Conservation (phyloP, 495 filamentous ascomycete genomes). For the Lentithecium fluviatile region DNA sequence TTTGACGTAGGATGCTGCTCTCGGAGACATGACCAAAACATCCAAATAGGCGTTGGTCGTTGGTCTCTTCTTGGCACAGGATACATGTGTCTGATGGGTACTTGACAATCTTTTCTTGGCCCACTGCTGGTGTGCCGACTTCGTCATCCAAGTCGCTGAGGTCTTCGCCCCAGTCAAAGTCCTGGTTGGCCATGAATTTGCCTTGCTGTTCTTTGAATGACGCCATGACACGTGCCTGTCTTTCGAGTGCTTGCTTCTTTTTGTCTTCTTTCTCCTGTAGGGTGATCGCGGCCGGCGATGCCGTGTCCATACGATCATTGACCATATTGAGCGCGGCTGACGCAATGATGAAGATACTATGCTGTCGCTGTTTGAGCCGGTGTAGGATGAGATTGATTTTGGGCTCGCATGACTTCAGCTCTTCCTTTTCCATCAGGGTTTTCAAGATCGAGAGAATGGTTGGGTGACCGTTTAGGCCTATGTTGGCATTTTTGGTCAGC, state of each 20-base stretch:
- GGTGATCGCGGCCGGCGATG: conserved; percentile 54
- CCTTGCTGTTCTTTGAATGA: conserved; percentile 97
- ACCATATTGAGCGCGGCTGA: conserved; percentile 52
- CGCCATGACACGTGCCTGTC: conserved; percentile 91
- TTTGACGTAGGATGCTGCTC: conserved; percentile 84
- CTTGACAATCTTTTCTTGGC: conserved; percentile 74
- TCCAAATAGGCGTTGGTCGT: conserved; percentile 83
- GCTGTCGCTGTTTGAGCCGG: conserved; percentile 79
- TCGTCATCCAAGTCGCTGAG: conserved; percentile 69
- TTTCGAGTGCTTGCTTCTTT: conserved; percentile 82
- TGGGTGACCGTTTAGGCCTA: conserved; percentile 16
- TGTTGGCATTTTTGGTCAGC: conserved; percentile 56
- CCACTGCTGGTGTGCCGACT: conserved; percentile 47
- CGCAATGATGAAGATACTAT: conserved; percentile 60
- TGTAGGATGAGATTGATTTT: conserved; percentile 85
- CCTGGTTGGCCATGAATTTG: conserved; percentile 83
- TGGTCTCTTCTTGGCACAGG: conserved; percentile 92
- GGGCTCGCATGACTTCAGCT: conserved; percentile 75
- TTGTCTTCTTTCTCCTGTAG: conserved; percentile 76
- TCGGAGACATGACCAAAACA: conserved; percentile 87
- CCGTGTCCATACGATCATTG: conserved; percentile 56
- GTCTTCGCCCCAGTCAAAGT: conserved; percentile 81
- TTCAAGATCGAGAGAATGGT: conserved; percentile 43
- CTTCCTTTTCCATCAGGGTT: conserved; percentile 67
- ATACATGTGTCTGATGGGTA: conserved; percentile 96